phyloP scores from a whole-genome alignment of 2,329 filamentous ascomycete genomes.

The Apiospora phragmitis region DNA sequence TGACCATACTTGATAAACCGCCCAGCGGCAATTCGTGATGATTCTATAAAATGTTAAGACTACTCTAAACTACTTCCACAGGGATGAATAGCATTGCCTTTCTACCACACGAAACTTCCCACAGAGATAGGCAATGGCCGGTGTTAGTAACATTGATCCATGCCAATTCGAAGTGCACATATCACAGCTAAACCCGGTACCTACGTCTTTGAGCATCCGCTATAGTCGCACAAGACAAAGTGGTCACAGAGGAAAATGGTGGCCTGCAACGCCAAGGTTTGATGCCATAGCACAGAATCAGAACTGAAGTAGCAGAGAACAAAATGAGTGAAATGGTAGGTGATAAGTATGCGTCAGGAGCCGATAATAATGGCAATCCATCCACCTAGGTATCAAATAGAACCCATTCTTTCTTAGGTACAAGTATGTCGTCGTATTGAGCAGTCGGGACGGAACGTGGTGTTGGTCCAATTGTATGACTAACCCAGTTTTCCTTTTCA shows the following conservation, averaged over 20 bases:
- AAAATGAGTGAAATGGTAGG: background rate
- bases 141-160: background rate
- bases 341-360: background rate
- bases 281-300: background rate
- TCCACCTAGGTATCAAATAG: background rate
- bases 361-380: background rate
- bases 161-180: background rate
- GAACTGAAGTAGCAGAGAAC: background rate
- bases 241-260: background rate
- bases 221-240: conserved; percentile 1
- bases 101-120: background rate
- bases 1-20: background rate
- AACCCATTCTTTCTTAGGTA: background rate
- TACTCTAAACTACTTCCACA: background rate
- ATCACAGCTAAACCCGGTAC: background rate
- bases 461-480: background rate
- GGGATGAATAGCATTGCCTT: background rate
- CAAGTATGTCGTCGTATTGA: background rate
- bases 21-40: background rate
- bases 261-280: background rate
- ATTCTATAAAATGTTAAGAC: background rate
- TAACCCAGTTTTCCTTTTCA: background rate
- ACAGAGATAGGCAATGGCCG: background rate
- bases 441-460: background rate
- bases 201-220: background rate